These are phyloP conservation scores for Trichoderma atroviride DNA, from an alignment of 2,329 filamentous ascomycete species.

Conservation along the genomic window DNA sequence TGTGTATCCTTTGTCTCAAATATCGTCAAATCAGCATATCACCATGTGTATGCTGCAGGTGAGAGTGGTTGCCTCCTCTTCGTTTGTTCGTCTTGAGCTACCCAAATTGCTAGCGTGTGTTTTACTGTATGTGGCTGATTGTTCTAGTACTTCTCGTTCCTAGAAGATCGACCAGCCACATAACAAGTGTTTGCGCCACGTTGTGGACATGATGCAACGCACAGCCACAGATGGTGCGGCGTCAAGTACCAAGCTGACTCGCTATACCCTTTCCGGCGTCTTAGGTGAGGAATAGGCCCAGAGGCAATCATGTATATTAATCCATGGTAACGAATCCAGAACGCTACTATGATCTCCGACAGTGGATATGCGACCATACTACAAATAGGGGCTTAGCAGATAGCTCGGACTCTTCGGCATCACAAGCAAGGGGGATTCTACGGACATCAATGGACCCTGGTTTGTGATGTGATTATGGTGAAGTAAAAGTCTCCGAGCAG, in stretches of 20 bases:
- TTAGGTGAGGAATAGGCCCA: neutral
- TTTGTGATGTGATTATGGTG: no score
- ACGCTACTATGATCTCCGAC: neutral
- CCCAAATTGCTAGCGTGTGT: neutral
- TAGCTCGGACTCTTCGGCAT: neutral
- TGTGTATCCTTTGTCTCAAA: neutral
- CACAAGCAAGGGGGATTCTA: neutral
- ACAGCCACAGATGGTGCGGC: conserved; percentile 10
- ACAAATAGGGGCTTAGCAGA: neutral
- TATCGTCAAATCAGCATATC: neutral
- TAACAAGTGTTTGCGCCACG: neutral
- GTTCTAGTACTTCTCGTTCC: neutral
- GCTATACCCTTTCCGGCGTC: neutral
- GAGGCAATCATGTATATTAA: neutral
- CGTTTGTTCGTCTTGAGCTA: neutral
- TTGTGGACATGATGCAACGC: neutral
- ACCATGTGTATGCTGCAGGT: conserved; percentile 9
- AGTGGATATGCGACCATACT: no score
- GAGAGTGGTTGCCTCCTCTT: conserved; percentile 16
- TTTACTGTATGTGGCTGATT: neutral
- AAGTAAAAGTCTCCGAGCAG: neutral
- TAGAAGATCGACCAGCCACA: conserved; percentile 11
- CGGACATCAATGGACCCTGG: neutral
- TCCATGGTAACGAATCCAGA: neutral
- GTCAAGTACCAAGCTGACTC: neutral